Conservation (phyloP, 352 stramenopile species). For the Thraustotheca clavata region DNA sequence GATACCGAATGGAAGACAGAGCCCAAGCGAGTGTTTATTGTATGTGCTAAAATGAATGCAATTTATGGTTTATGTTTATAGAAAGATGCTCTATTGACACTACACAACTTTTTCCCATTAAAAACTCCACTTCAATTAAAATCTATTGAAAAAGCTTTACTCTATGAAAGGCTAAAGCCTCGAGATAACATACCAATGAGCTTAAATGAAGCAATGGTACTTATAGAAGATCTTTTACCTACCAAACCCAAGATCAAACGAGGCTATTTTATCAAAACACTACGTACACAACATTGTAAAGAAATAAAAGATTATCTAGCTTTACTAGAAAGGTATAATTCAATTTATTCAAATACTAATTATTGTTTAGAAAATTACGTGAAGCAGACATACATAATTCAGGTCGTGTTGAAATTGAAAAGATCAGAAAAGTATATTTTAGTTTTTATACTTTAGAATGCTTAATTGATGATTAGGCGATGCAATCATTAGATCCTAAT, state of each 20-base stretch:
- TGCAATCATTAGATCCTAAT: constrained; percentile 39
- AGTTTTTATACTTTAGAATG: neutral
- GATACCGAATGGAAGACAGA: constrained; percentile 7
- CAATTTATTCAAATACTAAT: neutral
- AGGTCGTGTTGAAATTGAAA: constrained; percentile 35
- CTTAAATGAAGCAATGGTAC: constrained; percentile 60
- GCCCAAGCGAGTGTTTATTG: constrained; percentile 14
- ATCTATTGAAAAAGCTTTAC: constrained; percentile 63
- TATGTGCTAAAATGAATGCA: neutral
- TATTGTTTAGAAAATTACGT: constrained; percentile 40
- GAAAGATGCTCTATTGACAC: constrained; percentile 59
- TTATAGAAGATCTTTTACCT: constrained; percentile 63
- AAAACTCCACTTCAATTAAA: constrained; percentile 67
- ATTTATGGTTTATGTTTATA: neutral
- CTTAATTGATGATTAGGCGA: constrained; percentile 36
- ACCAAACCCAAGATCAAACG: constrained; percentile 35
- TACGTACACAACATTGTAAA: constrained; percentile 75
- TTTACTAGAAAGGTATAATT: constrained; percentile 37
- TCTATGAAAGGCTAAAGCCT: constrained; percentile 31
- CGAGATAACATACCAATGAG: constrained; percentile 71
- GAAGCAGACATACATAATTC: constrained; percentile 36
- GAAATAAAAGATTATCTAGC: constrained; percentile 75
- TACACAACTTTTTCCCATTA: constrained; percentile 71
- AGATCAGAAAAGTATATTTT: constrained; percentile 26
- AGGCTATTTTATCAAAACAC: constrained; percentile 69